Conservation (phyloP, 169 alveolate genomes). For the Plasmodium fragile region DNA sequence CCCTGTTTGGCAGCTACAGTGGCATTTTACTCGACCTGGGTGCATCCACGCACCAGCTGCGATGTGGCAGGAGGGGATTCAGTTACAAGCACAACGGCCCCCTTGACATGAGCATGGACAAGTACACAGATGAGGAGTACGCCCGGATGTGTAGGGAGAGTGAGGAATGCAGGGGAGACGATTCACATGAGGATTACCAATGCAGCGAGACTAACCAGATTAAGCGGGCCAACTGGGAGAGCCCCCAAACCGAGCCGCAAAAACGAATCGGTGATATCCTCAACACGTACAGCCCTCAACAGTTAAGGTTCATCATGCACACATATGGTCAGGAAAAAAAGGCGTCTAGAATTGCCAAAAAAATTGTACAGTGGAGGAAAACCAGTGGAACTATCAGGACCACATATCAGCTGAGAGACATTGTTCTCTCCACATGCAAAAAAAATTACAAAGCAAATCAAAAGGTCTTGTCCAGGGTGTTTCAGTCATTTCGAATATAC, state of each 20-base stretch:
- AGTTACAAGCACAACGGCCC: constrained; percentile 82
- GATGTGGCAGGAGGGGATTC: constrained; percentile 80
- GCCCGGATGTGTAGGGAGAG: not conserved
- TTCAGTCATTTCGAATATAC: constrained; percentile 84
- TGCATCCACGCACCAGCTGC: constrained; percentile 84
- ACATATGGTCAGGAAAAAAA: constrained; percentile 68
- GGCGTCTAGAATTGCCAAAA: constrained; percentile 68
- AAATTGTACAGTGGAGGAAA: constrained; percentile 72
- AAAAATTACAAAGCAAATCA: constrained; percentile 78
- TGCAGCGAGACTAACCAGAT: not conserved
- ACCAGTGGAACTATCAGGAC: constrained; percentile 74
- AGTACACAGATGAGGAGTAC: constrained; percentile 33
- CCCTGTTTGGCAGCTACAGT: constrained; percentile 78
- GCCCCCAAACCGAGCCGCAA: not conserved
- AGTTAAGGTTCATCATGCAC: constrained; percentile 57
- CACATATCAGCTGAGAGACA: constrained; percentile 78
- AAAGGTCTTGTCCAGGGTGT: constrained; percentile 80
- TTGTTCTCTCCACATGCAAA: constrained; percentile 78
- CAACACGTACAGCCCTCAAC: constrained; percentile 46
- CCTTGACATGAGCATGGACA: constrained; percentile 85
- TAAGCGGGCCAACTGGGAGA: not conserved
- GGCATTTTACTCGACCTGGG: constrained; percentile 86
- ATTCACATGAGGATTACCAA: not conserved
- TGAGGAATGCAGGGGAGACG: not conserved
- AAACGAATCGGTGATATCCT: constrained; percentile 27